A percentile compares a stretch with the other conserved stretches of the same genome.
Conservation (phyloP, 2,329 filamentous ascomycete species). For the Claviceps sorghi region DNA sequence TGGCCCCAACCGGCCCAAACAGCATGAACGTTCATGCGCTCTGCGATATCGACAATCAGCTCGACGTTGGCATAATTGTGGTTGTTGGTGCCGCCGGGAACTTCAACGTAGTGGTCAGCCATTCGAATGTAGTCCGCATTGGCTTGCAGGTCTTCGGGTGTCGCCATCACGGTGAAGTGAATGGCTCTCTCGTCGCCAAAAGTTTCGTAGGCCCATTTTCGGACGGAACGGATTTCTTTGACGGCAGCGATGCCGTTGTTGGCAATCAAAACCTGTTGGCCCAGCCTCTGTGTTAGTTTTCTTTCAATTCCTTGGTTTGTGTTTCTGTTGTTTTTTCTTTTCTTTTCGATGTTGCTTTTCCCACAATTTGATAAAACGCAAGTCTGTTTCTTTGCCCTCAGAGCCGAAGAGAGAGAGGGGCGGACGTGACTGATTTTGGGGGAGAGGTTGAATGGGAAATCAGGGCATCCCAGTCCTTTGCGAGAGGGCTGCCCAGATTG, state of each 20-base stretch:
- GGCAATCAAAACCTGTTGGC: constrained; percentile 74
- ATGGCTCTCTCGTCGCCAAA: constrained; percentile 97
- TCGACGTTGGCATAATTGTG: constrained; percentile 99
- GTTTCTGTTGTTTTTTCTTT: background rate
- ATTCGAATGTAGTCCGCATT: constrained; percentile 99
- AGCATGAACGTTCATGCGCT: constrained; percentile 95
- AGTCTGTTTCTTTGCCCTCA: too few relatives aligned
- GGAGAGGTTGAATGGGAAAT: background rate
- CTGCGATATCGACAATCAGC: constrained; percentile 94
- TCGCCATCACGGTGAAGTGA: constrained; percentile 99
- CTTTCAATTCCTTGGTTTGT: background rate
- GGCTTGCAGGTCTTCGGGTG: constrained; percentile 88
- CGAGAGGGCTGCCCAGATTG: background rate
- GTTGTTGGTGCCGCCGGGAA: constrained; percentile 97
- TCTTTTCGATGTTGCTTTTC: background rate
- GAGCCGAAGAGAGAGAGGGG: background rate
- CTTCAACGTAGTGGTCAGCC: constrained; percentile 98
- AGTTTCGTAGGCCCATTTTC: constrained; percentile 99
- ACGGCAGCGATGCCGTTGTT: constrained; percentile 99
- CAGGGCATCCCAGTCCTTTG: background rate
- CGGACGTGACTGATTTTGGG: background rate
- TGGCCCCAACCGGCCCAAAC: constrained; percentile 99
- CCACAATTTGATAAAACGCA: background rate
- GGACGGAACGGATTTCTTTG: constrained; percentile 96
- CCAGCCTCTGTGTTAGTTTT: background rate